A percentile compares a stretch with the other conserved stretches of the same genome.
Evolutionary conservation across 1,284 basidiomycete genomes (phyloP).

Genomic region (Golubevia sp.): DNA sequence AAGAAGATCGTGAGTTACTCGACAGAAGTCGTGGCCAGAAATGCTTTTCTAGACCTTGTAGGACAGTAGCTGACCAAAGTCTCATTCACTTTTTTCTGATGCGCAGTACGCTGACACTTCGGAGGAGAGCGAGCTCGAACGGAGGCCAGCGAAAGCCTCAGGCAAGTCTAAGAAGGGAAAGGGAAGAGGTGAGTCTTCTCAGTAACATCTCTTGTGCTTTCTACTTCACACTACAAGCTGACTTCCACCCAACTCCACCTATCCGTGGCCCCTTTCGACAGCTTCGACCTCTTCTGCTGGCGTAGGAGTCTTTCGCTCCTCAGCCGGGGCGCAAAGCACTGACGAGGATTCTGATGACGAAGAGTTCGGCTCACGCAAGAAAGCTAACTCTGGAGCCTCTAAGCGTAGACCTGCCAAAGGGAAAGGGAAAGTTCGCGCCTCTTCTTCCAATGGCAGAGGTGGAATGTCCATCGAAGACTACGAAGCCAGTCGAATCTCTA

Average conservation of each 20-base stretch:
- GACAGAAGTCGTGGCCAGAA: too few relatives aligned
- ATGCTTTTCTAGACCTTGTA: too few relatives aligned
- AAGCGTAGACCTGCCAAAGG: slow-evolving; percentile 2
- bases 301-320: slow-evolving; percentile 12
- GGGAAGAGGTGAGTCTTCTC: not conserved
- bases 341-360: slow-evolving; percentile 24
- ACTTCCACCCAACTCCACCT: not conserved
- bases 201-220: not conserved
- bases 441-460: slow-evolving; percentile 7
- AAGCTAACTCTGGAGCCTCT: slow-evolving; percentile 4
- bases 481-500: slow-evolving; percentile 47
- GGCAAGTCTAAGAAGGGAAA: slow-evolving; percentile 9
- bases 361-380: slow-evolving; percentile 18
- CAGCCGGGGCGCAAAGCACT: slow-evolving; percentile 13
- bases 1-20: slow-evolving; percentile 18
- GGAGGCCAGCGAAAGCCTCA: slow-evolving; percentile 14
- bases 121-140: slow-evolving; percentile 24
- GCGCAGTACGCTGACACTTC: slow-evolving; percentile 9
- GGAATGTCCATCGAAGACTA: slow-evolving; percentile 25
- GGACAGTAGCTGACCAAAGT: not conserved
- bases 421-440: not conserved
- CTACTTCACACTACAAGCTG: not conserved
- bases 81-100: not conserved
- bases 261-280: slow-evolving; percentile 1
- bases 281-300: slow-evolving; percentile 19